Base-by-base conservation (phyloP, 441 rosid genomes). In the Populus hybrid region DNA sequence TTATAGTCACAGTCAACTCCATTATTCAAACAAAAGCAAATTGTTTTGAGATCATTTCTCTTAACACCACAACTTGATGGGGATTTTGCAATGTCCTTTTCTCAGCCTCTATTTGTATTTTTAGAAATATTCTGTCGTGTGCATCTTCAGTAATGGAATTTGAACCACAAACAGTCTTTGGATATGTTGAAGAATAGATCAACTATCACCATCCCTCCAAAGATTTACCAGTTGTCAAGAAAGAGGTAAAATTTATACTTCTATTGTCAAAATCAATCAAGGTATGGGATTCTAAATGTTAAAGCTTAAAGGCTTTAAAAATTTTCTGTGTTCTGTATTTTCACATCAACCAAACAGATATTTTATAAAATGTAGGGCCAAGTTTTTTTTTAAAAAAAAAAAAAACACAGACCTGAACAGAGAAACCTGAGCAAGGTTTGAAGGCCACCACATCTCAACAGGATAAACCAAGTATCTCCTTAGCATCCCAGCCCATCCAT, bases 391-490 rank as follows among this genome's bases (percentile, higher is more conserved):
- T 10, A 8, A 24, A 20, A 24, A 63, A 4, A 40, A 35, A 10
- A n/a, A 79, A 81, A 61, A 70, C 18, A 67, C 81, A 38, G 18
- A 94, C 98, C 98, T 90, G 82, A 95, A 95, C 10, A 95, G 86
- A 81, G 99, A 95, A 85, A 95, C 98, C 85, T 95, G 98, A 78
- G 99, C 99, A 73, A 95, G 93, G 74, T 92, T 95, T 8, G 99
- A 72, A 59, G 99, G 99, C 98, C 99, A 95, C 98, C 99, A 93
- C 99, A 95, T 95, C 72, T 95, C 98, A 7, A 85, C 93, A 36
- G 99, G 99, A 84, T 95, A 92, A 77, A 95, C 99, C 74, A 95
- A 75, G 84, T 92, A 93, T 88, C 91, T 92, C 88, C 96, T 89
- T 20, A 95, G 84, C 89, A 95, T 89, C 38, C 99, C 99, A 76